Evolutionary conservation across 2,329 filamentous ascomycete species (phyloP), one percentile per base, ranked within the genome.

Genomic region (Aureobasidium sp.): DNA sequence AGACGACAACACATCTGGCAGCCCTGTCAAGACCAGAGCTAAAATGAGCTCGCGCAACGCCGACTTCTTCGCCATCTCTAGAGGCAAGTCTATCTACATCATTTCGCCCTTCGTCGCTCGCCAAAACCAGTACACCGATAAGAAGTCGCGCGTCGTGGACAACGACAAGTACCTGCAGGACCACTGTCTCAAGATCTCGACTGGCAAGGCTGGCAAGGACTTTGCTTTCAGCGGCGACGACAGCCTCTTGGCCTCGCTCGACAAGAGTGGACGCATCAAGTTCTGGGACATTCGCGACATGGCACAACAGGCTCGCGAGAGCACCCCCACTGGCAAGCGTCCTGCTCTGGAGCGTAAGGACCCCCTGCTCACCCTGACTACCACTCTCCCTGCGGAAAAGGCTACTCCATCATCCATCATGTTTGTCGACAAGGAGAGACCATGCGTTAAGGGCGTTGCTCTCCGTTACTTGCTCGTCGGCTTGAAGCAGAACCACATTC

Each of bases 181-280:
- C 66, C 90, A 88, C 64, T 87, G 87, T 44, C 75, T 97, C 59
- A 94, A 90, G 71, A 95, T 98, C 70, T 89, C 91, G 61, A 97
- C 90, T 57, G 93, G 91, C 61, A 98, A 98, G 75, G 91, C 93
- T 60, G 93, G 90, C 58, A 98, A 98, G 70, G 93, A 98, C 68
- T 98, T 98, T 68, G 86, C 85, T 41, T 98, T 98, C 72, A 96
- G 91, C 69, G 90, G 95, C 68, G 93, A 98, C 68, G 93, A 98
- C 68, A 88, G 86, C 1, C 84, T 91, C 35, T 89, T 98, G 61
- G 90, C 94, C 41, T 96, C 91, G 44, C 81, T 98, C 49, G 94
- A 98, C 70, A 98, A 98, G 74, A 91, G 90, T 56, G 94, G 93
- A 42, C 85, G 89, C 57, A 85, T 97, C 72, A 93, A 95, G 71